Percentiles rank a stretch among this genome's conserved stretches.
Conservation (phyloP, 1,139 yeast genomes). For the Casaregolazyma suthepensis region DNA sequence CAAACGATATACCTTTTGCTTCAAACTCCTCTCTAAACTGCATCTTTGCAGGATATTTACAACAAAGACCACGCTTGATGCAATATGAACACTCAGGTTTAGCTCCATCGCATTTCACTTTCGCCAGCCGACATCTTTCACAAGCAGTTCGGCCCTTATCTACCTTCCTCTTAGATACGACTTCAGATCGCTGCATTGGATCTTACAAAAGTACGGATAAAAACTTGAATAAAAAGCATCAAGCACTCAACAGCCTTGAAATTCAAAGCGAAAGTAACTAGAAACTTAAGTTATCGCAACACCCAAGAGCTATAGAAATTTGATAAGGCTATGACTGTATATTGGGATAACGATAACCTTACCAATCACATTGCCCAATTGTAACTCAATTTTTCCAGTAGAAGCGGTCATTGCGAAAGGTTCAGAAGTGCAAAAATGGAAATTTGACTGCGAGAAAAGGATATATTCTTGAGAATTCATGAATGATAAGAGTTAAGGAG, state of each 20-base stretch:
- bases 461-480: neutral
- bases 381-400: neutral
- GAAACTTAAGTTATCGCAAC: neutral
- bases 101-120: neutral
- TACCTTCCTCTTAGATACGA: neutral
- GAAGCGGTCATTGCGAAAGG: neutral
- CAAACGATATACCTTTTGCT: neutral
- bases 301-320: neutral
- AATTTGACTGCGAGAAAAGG: too few species aligned
- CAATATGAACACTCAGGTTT: neutral
- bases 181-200: neutral
- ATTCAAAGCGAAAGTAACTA: neutral
- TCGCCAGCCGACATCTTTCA: neutral
- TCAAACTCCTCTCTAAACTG: neutral
- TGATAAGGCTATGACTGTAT: neutral
- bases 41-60: neutral
- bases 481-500: neutral
- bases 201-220: neutral
- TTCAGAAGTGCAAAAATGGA: neutral
- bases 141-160: neutral
- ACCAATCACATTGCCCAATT: neutral
- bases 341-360: neutral
- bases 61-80: neutral
- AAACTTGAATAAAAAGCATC: neutral
- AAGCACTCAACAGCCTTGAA: neutral